Percentiles rank a stretch among this genome's conserved stretches.
Conservation (phyloP, 345 rosid genomes). For the Populus alba region DNA sequence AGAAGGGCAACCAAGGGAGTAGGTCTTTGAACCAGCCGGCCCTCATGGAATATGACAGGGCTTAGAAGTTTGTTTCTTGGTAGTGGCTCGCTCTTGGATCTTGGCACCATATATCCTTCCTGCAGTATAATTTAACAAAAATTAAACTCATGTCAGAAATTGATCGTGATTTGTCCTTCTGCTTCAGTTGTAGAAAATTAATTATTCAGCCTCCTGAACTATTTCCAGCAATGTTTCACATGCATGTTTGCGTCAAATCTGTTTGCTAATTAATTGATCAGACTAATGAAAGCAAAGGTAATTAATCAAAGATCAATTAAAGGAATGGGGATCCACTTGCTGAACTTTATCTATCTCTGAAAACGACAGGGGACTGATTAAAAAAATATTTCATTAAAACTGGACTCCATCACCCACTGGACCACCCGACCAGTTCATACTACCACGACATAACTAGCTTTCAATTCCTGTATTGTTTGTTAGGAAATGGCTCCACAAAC, state of each 20-base stretch:
- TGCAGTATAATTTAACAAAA: conserved; percentile 20
- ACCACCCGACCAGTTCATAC: not conserved
- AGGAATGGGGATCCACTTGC: not conserved
- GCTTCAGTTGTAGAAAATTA: no score
- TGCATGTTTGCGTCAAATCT: not conserved
- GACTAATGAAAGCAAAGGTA: not conserved
- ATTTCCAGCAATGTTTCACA: not conserved
- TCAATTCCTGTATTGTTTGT: no score
- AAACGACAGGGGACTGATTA: not conserved
- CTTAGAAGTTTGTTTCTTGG: conserved; percentile 68
- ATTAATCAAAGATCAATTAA: not conserved
- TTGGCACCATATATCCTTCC: conserved; percentile 72
- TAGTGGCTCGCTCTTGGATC: conserved; percentile 61
- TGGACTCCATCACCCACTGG: not conserved
- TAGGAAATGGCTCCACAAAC: no score
- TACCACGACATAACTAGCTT: no score
- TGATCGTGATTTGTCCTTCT: not conserved
- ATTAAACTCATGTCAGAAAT: not conserved
- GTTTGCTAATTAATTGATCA: not conserved
- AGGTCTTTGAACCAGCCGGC: conserved; percentile 65
- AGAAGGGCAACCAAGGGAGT: conserved; percentile 61
- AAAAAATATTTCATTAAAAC: not conserved
- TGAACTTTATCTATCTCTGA: not conserved
- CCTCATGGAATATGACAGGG: conserved; percentile 72
- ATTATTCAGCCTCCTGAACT: no score